Evolutionary conservation across 2,329 filamentous ascomycete genomes (phyloP), one percentile per base, ranked within the genome.

Genomic region (Colletotrichum zoysiae): DNA sequence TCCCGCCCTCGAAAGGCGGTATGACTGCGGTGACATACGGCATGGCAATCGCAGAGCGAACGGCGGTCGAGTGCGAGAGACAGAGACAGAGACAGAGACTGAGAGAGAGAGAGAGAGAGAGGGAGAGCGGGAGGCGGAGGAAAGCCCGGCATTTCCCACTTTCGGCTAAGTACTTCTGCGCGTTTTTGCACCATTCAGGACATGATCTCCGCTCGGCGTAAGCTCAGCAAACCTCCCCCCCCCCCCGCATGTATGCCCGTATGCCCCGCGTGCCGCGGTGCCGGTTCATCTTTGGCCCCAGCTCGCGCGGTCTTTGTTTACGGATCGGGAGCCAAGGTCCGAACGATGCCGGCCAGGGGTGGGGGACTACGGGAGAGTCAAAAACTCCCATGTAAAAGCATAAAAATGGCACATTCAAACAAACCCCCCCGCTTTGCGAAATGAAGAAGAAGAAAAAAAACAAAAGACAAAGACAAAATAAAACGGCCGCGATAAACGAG

Each of bases 151-250:
- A 63, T n/a, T 30, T 50, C 59, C n/a, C 23, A n/a, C 48, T 44
- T 30, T 16, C 16, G 18, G 48, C 20, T 35, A 48, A 26, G 35
- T 26, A 26, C 38, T 63, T 53, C 35, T 53, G 60, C 60, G 35
- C 48, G 48, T 14, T 63, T 63, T 55, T 53, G 60, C 60, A 64
- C 50, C 33, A 35, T 35, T 55, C 61, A 16, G 50, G 61, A 44
- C 61, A 64, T 35, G 61, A 64, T 64, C 50, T 33, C 50, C 61
- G 61, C n/a, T 23, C n/a, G 46, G 46, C 18, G 42, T 40, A 12
- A 62, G n/a, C 44, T 11, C 8, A n/a, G 18, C 2, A n/a, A 4
- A 26, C 26, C 44, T 2, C 26, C 30, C 30, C 30, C 30, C 30
- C 42, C 42, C 18, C 12, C 20, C 6, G 30, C 4, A 30, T 30